phyloP scores from a whole-genome alignment of 2,329 filamentous ascomycete species.

The Metarhizium humberi region DNA sequence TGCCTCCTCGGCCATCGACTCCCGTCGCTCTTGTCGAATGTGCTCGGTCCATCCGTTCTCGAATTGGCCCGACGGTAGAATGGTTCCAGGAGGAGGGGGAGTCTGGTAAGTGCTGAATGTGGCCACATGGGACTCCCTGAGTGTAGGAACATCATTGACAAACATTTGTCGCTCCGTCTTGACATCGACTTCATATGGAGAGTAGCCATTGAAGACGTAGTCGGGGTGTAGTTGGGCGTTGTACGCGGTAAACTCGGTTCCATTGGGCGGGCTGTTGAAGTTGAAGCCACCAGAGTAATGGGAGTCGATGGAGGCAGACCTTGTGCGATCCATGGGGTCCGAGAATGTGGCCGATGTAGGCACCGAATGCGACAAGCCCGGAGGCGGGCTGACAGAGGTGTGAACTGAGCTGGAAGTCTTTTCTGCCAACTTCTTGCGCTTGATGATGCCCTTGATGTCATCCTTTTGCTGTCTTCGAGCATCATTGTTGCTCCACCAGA shows the following conservation, averaged over 20 bases:
- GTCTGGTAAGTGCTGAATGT: constrained; percentile 88
- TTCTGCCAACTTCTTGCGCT: constrained; percentile 88
- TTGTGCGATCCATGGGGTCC: constrained; percentile 61
- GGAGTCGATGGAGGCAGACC: constrained; percentile 72
- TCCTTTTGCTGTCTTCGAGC: constrained; percentile 83
- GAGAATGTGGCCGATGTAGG: constrained; percentile 74
- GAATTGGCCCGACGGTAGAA: constrained; percentile 52
- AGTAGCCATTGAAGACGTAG: constrained; percentile 49
- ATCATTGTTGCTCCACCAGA: constrained; percentile 96
- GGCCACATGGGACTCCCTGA: constrained; percentile 78
- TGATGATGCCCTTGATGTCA: constrained; percentile 93
- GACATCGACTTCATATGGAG: constrained; percentile 89
- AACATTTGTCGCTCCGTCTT: constrained; percentile 93
- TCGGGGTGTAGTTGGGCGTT: constrained; percentile 54
- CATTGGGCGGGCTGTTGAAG: constrained; percentile 53
- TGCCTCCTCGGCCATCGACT: constrained; percentile 57
- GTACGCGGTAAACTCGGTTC: constrained; percentile 51
- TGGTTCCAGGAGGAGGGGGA: constrained; percentile 60
- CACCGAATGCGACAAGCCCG: constrained; percentile 70
- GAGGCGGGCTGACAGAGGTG: constrained; percentile 56
- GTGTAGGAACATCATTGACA: constrained; percentile 79
- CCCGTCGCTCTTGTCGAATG: constrained; percentile 34
- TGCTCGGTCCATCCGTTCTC: constrained; percentile 53
- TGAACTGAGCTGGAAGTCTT: constrained; percentile 57
- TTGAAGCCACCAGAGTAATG: constrained; percentile 66